Evolutionary conservation across 1,139 yeast genomes (phyloP), one percentile per base, ranked within the genome.

Genomic region (Scheffersomyces segobiensis): DNA sequence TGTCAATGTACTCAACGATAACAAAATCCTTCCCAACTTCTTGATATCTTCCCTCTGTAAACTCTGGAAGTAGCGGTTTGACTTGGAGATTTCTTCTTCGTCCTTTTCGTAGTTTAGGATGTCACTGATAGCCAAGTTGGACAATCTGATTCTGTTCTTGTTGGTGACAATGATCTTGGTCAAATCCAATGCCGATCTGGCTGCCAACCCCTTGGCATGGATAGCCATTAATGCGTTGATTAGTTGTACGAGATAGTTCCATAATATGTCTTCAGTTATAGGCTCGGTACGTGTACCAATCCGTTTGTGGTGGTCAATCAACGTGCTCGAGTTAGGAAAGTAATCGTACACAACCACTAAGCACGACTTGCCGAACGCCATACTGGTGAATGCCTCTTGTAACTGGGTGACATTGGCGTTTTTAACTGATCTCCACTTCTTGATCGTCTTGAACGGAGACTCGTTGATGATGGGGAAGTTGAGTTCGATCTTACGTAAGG

Each of bases 301-400:
- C 73, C 79, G 55, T 75, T 68, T 52, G 69, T 70, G 63, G 67
- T 66, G 63, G 59, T 87, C 91, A 60, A 79, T 75, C 52, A 90
- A 72, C 2, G 93, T 87, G 55, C 75, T 74, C 1, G 92, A 80
- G 56, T 83, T 75, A 32, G 96, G 95, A 68, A 81, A 87, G 69
- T 84, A 91, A 64, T 89, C 96, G 60, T 83, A 85, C 5, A 72
- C 69, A 55, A 76, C 65, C 46, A 77, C 66, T 57, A 89, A 74
- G 24, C 57, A 54, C 14, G 70, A 65, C 63, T 90, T 95, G 50
- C 93, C 93, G 76, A 96, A 95, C 5, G 93, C 91, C 62, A 92
- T 84, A 12, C 96, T 88, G 0, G 97, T 89, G 71, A 95, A 95
- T 12, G 96, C 93, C 69, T 93, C 98, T 55, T 85, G 82, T 8